Evolutionary conservation across 805 yeast species (phyloP).

Genomic region (Vanderwaltozyma tropicalis): DNA sequence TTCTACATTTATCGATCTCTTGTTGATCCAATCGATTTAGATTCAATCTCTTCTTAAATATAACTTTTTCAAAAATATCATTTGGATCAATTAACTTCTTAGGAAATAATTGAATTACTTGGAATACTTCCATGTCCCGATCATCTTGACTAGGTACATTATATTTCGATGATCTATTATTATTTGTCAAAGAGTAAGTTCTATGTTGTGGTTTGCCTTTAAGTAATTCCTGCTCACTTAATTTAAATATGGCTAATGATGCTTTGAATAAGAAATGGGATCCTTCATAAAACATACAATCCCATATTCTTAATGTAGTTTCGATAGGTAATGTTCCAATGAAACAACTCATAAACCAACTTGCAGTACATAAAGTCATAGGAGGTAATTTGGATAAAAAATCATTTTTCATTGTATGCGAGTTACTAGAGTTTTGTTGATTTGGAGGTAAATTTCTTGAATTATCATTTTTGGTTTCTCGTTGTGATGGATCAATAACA

Average conservation of each 20-base stretch:
- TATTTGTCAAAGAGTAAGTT: conserved; percentile 4
- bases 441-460: not conserved
- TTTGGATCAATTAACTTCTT: conserved; percentile 60
- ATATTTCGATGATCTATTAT: not conserved
- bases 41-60: conserved; percentile 64
- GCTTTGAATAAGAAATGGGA: conserved; percentile 77
- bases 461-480: not conserved
- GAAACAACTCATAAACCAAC: conserved; percentile 98
- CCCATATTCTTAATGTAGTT: conserved; percentile 85
- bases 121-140: conserved; percentile 62
- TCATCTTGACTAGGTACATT: conserved; percentile 15
- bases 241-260: conserved; percentile 67
- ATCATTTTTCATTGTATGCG: conserved; percentile 22
- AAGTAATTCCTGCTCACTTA: conserved; percentile 56
- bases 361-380: conserved; percentile 82
- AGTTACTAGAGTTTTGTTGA: not conserved
- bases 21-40: conserved; percentile 71
- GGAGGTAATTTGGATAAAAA: conserved; percentile 77
- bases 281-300: conserved; percentile 85
- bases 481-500: conserved; percentile 28
- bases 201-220: conserved; percentile 15
- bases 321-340: conserved; percentile 87
- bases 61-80: conserved; percentile 49
- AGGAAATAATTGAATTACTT: conserved; percentile 76
- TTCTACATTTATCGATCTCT: conserved; percentile 68